Evolutionary conservation across 2,329 filamentous ascomycete genomes (phyloP), one percentile per base, ranked within the genome.

Genomic region (Acrocalymma vagum): DNA sequence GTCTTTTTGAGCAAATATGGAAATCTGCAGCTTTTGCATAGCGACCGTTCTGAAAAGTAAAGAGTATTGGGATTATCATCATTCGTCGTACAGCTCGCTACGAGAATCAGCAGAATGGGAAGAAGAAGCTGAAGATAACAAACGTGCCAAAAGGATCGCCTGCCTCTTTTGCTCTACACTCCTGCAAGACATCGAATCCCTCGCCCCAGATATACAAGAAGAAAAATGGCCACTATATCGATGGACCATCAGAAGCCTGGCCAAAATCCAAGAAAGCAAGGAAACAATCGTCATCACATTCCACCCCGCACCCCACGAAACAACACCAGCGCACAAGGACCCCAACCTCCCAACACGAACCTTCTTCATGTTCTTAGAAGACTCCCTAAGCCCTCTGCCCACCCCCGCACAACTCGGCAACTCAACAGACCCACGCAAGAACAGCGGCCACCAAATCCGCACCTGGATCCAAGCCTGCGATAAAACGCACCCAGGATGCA

Each of bases 381-480:
- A 49, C 29, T 29, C 35, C 7, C 25, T 57, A 3, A 37, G 43
- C 16, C 25, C 29, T 8, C 30, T 55, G 7, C 42, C 48, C 3
- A 49, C 33, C 3, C 15, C 23, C 20, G 31, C 37, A n/a, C 23
- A 42, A 10, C 33, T 61, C 5, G 51, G 49, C 2, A 22, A 11
- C 9, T 36, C 42, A 11, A 51, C 43, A 20, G 21, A 47, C 7
- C 43, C 40, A 26, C 16, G 3, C 9, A 16, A 10, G 7, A 37
- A 39, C 15, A 34, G 39, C n/a, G 40, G 37, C 6, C 3, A 29
- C 38, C 40, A 38, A 42, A 42, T 51, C 14, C 33, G 22, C 9
- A 20, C 26, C 1, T 61, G 59, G 59, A 30, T 63, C 14, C 21
- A 52, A 6, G 47, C 13, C 14, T 62, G 59, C 45, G 37, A 53